These are phyloP conservation scores for Ophiocordyceps camponoti-saundersi DNA, from an alignment of 2,329 filamentous ascomycete species.

Conservation along the genomic window DNA sequence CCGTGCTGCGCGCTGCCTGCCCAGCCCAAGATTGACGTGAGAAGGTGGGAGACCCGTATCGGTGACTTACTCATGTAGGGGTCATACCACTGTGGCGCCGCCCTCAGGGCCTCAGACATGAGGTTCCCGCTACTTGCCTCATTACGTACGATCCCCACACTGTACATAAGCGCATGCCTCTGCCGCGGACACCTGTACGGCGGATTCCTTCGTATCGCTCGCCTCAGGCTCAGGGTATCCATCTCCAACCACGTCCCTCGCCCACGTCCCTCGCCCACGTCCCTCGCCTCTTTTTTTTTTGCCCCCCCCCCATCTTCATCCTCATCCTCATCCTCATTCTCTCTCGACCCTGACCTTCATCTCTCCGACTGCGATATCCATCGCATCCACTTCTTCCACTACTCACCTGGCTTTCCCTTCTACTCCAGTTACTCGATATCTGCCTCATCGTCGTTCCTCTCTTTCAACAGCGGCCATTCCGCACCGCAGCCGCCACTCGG, in stretches of 20 bases:
- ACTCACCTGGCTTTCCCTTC: neutral
- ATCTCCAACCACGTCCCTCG: neutral
- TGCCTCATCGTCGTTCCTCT: neutral
- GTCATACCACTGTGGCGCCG: neutral
- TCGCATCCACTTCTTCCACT: neutral
- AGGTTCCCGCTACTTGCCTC: neutral
- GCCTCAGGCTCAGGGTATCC: too few relatives aligned
- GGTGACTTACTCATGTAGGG: neutral
- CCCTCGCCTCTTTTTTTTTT: neutral
- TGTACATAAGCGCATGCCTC: neutral
- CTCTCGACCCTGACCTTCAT: neutral
- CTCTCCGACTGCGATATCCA: neutral
- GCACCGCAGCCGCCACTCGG: conserved; percentile 1
- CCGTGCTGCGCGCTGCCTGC: neutral
- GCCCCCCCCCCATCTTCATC: neutral
- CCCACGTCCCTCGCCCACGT: neutral
- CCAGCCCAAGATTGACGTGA: neutral
- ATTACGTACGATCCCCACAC: too few relatives aligned
- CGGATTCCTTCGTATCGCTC: neutral
- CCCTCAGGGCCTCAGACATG: neutral
- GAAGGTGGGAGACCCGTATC: neutral
- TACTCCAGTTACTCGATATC: neutral
- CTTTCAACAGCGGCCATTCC: neutral
- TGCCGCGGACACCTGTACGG: neutral
- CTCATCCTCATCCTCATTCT: neutral